Base-by-base conservation (phyloP, 2,329 filamentous ascomycete species). In the Aspergillus viridinutans region DNA sequence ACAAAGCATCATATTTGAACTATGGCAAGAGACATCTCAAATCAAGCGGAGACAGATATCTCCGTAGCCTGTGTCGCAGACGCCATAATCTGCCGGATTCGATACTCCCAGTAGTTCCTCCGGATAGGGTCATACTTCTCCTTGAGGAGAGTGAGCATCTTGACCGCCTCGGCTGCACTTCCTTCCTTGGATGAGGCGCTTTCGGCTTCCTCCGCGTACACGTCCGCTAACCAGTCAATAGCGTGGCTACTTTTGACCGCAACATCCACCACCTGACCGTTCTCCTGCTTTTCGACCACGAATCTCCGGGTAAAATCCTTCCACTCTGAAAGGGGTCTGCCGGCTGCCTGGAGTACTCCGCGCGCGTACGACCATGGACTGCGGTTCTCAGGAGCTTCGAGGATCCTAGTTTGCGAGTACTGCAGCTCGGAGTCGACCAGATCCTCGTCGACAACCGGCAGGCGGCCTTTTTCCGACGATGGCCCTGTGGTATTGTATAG, bases 321-420 rank as follows among this genome's bases (percentile, higher is more conserved):
- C 69, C 85, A 72, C 20, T 79, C 77, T 2, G 66, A 73, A 50
- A 83, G 63, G 3, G 75, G 72, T 40, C 80, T 74, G 7, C 78
- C 85, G 1, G 85, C 85, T 67, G 90, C 89, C 57, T 81, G 81
- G 58, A 95, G 73, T 49, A 91, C 85, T 3, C 90, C 94, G 32
- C 86, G 81, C 14, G 97, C 79, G 74, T 97, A 99, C 73, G 92
- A 94, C 94, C 94, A 99, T 1, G 92, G 84, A 64, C 90, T 93
- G 73, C 92, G 90, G 74, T 97, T 99, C 81, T 97, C 92, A 49
- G 94, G 94, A 43, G 92, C 92, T 61, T 89, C 79, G 35, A 79
- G 74, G 59, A 96, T 90, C 70, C 89, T 90, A 50, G 82, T 79
- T 76, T 90, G 82, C 6, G 89, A 85, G 70, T 88, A 95, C 60